phyloP scores from a whole-genome alignment of 805 yeast genomes.

The Millerozyma miso region DNA sequence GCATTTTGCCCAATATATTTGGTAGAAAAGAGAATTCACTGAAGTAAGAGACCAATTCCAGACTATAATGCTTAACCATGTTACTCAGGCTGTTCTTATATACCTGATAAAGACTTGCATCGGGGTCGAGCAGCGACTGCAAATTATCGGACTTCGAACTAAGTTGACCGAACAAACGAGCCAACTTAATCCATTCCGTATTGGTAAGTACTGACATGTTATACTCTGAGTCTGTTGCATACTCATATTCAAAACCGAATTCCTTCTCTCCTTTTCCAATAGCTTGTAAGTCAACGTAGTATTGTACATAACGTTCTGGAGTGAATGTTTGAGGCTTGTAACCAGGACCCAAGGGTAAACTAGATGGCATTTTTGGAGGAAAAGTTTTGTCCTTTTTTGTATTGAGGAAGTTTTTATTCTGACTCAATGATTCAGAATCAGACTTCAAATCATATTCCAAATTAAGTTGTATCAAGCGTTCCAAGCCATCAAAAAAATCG shows the following conservation, averaged over 20 bases:
- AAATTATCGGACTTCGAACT: too few species aligned
- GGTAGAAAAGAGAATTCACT: neutral
- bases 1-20: neutral
- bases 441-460: slow-evolving; percentile 17
- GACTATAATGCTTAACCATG: neutral
- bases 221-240: slow-evolving; percentile 60
- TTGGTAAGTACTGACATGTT: slow-evolving; percentile 54
- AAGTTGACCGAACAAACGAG: slow-evolving; percentile 49
- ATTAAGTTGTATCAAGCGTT: slow-evolving; percentile 15
- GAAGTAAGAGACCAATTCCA: neutral
- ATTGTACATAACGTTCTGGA: slow-evolving; percentile 70
- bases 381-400: slow-evolving; percentile 51
- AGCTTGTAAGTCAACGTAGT: slow-evolving; percentile 57
- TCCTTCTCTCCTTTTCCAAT: slow-evolving; percentile 42
- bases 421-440: slow-evolving; percentile 2
- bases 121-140: too few species aligned
- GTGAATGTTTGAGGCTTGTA: slow-evolving; percentile 66
- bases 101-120: too few species aligned
- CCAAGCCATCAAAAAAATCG: slow-evolving; percentile 48
- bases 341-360: slow-evolving; percentile 66
- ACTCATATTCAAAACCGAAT: slow-evolving; percentile 62
- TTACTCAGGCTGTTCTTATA: too few species aligned
- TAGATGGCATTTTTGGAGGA: slow-evolving; percentile 56
- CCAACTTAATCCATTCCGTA: slow-evolving; percentile 57
- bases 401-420: slow-evolving; percentile 5